Conservation (phyloP, 129 eudicot species). For the Escallonia herrerae region DNA sequence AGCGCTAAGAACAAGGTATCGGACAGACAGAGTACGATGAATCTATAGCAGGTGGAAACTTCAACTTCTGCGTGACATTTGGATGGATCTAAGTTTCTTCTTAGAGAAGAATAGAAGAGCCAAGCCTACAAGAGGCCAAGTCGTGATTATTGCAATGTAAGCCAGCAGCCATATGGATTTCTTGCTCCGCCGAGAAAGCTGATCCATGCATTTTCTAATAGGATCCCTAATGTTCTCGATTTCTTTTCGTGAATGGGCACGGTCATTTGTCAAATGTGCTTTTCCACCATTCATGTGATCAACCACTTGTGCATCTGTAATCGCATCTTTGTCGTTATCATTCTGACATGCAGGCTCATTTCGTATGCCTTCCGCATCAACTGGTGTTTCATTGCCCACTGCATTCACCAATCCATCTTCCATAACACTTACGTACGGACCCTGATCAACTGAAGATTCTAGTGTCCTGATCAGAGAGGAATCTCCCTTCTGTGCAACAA, state of each 20-base stretch:
- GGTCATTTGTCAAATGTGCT: slow-evolving; percentile 6
- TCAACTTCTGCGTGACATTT: slow-evolving; percentile 11
- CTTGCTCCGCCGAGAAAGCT: slow-evolving; percentile 37
- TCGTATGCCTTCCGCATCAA: background rate
- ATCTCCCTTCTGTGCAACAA: slow-evolving; percentile 20
- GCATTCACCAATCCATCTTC: slow-evolving; percentile 46
- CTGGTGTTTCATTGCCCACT: slow-evolving; percentile 17
- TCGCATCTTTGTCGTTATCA: slow-evolving; percentile 4
- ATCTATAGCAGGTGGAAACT: background rate
- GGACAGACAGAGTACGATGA: background rate
- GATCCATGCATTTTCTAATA: slow-evolving; percentile 22
- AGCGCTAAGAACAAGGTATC: too few relatives aligned
- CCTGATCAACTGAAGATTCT: slow-evolving; percentile 46
- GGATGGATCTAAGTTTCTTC: slow-evolving; percentile 14
- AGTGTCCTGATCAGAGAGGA: slow-evolving; percentile 13
- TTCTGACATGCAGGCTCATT: slow-evolving; percentile 11
- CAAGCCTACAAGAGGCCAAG: slow-evolving; percentile 46
- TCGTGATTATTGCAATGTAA: slow-evolving; percentile 34
- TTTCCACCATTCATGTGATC: slow-evolving; percentile 13
- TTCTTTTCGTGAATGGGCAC: slow-evolving; percentile 13
- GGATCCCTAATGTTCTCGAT: slow-evolving; percentile 11
- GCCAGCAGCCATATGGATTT: slow-evolving; percentile 49
- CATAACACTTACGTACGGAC: slow-evolving; percentile 29
- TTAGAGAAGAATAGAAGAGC: slow-evolving; percentile 27
- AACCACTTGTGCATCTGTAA: slow-evolving; percentile 11